Evolutionary conservation across 2,329 filamentous ascomycete species (phyloP), one percentile per base, ranked within the genome.

Genomic region (Arthroderma sp.): DNA sequence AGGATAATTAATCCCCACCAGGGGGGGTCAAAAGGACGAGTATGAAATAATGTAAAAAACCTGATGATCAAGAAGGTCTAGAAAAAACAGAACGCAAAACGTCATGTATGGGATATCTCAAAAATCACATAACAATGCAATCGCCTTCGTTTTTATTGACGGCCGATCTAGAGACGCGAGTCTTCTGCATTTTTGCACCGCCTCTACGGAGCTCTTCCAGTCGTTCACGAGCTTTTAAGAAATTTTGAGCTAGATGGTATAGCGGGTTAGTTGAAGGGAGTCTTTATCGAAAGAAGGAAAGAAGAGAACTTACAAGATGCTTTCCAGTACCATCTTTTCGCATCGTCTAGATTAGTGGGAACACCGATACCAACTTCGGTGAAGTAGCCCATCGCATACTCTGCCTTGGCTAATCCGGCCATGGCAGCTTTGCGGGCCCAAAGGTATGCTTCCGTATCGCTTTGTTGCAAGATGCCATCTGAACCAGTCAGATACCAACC

Each of bases 351-450:
- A 69, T 91, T 94, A 7, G 87, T 83, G 15, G 85, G 79, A 62
- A 88, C 84, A 31, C 93, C 93, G 64, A 98, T 97, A 11, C 93
- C 93, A 53, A 93, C 85, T 72, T 98, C 93, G 0, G 88, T 94
- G 68, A 95, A 96, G 73, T 97, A 96, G 0, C 93, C 93, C 87
- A 98, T 95, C 0, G 91, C 93, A 73, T 96, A 97, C 74, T 97
- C 88, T 0, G 93, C 93, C 76, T 97, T 98, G 6, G 89, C 84
- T 38, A 96, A 74, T 2, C 91, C 90, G 2, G 89, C 87, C 62
- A 85, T 82, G 0, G 93, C 93, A 1, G 93, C 91, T 73, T 96
- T 97, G 21, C 91, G 80, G 9, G 93, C 91, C 93, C 93, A 98
- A 1, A 98, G 80, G 70, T 96, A 98, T 0, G 93, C 93, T 70